phyloP scores from a whole-genome alignment of 768 basidiomycete species.

The Pleurotus salmoneostramineus region DNA sequence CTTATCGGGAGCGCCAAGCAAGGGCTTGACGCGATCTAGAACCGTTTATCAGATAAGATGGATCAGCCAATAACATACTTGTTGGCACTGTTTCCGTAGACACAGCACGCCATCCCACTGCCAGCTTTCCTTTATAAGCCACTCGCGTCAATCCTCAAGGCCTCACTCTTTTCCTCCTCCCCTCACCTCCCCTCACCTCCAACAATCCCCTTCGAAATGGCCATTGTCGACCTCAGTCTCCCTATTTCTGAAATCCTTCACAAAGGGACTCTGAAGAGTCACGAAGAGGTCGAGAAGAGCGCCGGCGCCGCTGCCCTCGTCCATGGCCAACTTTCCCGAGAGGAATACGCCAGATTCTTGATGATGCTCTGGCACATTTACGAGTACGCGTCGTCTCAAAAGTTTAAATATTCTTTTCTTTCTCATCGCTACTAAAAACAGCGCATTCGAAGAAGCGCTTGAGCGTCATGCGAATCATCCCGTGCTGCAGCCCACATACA shows the following conservation, averaged over 20 bases:
- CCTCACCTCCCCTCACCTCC: slow-evolving; percentile 18
- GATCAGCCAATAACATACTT: neutral
- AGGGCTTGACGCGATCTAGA: neutral
- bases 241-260: slow-evolving; percentile 44
- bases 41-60: slow-evolving; percentile 4
- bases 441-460: slow-evolving; percentile 53
- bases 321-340: slow-evolving; percentile 52
- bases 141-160: slow-evolving; percentile 8
- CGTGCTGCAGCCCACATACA: slow-evolving; percentile 64
- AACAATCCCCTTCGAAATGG: slow-evolving; percentile 18
- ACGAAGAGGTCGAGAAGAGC: slow-evolving; percentile 55
- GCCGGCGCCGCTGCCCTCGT: slow-evolving; percentile 53
- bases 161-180: slow-evolving; percentile 10
- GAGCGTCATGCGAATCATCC: slow-evolving; percentile 60
- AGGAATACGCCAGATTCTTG: slow-evolving; percentile 67
- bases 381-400: slow-evolving; percentile 39
- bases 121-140: slow-evolving; percentile 4
- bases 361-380: slow-evolving; percentile 82
- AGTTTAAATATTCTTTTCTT: neutral
- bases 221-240: slow-evolving; percentile 31
- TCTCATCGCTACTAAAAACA: slow-evolving; percentile 16
- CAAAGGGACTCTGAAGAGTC: slow-evolving; percentile 46
- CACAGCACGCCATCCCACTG: neutral
- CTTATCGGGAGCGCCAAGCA: neutral
- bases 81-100: neutral